These are phyloP conservation scores for Asparagopsis taxiformis DNA, from an alignment of 31 red algal genomes.

Conservation along the genomic window DNA sequence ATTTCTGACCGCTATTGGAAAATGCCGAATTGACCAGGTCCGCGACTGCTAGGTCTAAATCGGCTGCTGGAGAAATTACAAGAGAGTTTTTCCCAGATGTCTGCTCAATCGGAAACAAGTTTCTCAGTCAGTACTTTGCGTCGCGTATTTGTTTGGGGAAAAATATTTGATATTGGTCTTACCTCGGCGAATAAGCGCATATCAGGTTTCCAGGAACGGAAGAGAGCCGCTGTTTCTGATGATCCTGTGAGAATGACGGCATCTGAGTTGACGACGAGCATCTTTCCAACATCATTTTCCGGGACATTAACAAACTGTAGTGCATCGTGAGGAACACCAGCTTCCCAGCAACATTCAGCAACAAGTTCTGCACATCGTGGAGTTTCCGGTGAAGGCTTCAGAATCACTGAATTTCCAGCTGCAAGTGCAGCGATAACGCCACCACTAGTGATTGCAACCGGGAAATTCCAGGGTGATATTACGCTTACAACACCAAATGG, in stretches of 20 bases:
- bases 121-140: slow-evolving; percentile 1
- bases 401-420: slow-evolving; percentile 76
- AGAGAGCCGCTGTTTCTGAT: slow-evolving; percentile 54
- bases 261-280: slow-evolving; percentile 48
- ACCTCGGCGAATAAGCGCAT: slow-evolving; percentile 60
- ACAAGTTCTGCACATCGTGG: slow-evolving; percentile 60
- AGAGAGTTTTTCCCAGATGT: slow-evolving; percentile 89
- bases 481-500: slow-evolving; percentile 77
- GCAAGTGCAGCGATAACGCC: slow-evolving; percentile 45
- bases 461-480: slow-evolving; percentile 89
- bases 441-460: slow-evolving; percentile 66
- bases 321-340: slow-evolving; percentile 68
- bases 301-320: slow-evolving; percentile 62
- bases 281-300: slow-evolving; percentile 45
- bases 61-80: slow-evolving; percentile 75
- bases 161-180: slow-evolving; percentile 26
- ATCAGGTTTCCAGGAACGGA: slow-evolving; percentile 65
- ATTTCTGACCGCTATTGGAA: slow-evolving; percentile 78
- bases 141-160: too few species aligned
- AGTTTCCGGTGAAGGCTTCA: slow-evolving; percentile 63
- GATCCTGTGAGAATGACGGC: slow-evolving; percentile 66
- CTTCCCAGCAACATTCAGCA: slow-evolving; percentile 57
- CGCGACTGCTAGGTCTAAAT: slow-evolving; percentile 63
- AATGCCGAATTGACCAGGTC: slow-evolving; percentile 87
- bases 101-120: slow-evolving; percentile 28